These are phyloP conservation scores for Bocquillonia castaneifolia DNA, from an alignment of 441 rosid species.

Conservation along the genomic window DNA sequence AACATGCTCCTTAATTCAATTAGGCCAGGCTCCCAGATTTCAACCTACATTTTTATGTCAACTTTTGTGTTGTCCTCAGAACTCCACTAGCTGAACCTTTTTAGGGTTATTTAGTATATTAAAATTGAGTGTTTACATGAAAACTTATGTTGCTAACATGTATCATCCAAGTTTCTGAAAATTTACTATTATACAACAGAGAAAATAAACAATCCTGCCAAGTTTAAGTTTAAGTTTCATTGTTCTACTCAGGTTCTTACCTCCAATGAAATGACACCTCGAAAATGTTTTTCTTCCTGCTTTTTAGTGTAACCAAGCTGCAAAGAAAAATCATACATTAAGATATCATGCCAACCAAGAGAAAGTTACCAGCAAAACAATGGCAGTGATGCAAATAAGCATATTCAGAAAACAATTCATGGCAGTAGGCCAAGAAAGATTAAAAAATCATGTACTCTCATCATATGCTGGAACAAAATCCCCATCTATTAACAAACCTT, in stretches of 20 bases:
- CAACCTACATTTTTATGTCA: background rate
- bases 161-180: background rate
- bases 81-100: background rate
- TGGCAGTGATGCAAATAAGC: background rate
- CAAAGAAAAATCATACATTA: slow-evolving; percentile 24
- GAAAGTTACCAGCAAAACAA: background rate
- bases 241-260: slow-evolving; percentile 32
- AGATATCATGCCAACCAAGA: slow-evolving; percentile 15
- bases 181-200: background rate
- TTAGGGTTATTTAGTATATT: background rate
- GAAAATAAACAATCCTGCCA: background rate
- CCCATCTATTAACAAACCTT: slow-evolving; percentile 51
- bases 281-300: slow-evolving; percentile 90
- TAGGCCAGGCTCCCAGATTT: background rate
- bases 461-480: slow-evolving; percentile 1
- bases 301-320: slow-evolving; percentile 97
- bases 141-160: background rate
- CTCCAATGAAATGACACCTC: slow-evolving; percentile 90
- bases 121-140: background rate
- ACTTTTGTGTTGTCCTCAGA: background rate
- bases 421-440: background rate
- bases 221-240: background rate
- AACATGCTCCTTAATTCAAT: too few species aligned
- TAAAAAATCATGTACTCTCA: background rate
- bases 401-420: slow-evolving; percentile 5